phyloP scores from a whole-genome alignment of 345 rosid species.

The Hibiscus mutabilis region DNA sequence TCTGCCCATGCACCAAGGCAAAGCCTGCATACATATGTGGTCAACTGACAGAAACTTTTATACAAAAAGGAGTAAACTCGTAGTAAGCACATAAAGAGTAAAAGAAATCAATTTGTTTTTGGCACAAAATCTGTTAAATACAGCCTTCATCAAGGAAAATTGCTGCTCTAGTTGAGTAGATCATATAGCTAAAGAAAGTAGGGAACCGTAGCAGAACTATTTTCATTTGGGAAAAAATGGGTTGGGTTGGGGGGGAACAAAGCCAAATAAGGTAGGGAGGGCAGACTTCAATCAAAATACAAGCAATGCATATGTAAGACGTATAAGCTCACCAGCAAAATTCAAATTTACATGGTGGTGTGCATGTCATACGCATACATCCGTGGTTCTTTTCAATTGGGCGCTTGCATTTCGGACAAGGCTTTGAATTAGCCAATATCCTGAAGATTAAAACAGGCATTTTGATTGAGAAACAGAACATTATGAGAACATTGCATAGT shows the following conservation, averaged over 20 bases:
- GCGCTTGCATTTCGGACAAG: conserved; percentile 98
- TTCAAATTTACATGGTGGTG: conserved; percentile 76
- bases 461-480: background rate
- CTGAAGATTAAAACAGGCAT: conserved; percentile 19
- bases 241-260: too few relatives aligned
- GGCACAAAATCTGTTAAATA: background rate
- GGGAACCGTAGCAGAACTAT: background rate
- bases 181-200: background rate
- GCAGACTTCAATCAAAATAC: background rate
- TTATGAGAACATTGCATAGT: background rate
- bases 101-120: background rate
- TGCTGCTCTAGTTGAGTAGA: background rate
- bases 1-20: conserved; percentile 77
- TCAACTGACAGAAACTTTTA: background rate
- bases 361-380: conserved; percentile 89
- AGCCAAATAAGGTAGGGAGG: background rate
- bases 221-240: background rate
- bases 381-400: conserved; percentile 99
- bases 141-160: background rate
- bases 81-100: background rate
- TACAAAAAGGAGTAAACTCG: background rate
- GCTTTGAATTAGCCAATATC: conserved; percentile 99
- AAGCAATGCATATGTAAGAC: background rate
- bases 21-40: conserved; percentile 45
- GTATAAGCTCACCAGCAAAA: conserved; percentile 49